Evolutionary conservation across 2,329 filamentous ascomycete species (phyloP).

Genomic region (Claviceps sp.): DNA sequence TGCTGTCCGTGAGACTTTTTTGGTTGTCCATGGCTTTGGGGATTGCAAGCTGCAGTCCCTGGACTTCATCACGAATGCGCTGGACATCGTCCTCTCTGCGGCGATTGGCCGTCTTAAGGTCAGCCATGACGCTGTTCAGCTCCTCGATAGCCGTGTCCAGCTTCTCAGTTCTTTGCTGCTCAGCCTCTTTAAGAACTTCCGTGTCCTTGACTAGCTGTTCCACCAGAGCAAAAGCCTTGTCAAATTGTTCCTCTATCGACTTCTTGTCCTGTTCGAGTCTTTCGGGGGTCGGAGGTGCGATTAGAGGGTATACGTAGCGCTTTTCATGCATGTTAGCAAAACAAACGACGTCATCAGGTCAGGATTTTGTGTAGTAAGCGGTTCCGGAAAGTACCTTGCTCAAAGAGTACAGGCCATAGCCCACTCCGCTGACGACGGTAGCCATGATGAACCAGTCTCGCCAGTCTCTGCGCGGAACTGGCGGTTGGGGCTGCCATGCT

Average conservation of each 20-base stretch:
- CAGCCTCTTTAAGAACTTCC: conserved; percentile 70
- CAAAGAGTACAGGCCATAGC: conserved; percentile 78
- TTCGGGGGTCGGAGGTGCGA: conserved; percentile 85
- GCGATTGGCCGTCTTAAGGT: conserved; percentile 69
- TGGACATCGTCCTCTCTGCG: conserved; percentile 79
- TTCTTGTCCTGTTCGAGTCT: conserved; percentile 92
- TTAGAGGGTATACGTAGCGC: conserved; percentile 83
- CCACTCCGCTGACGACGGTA: conserved; percentile 78
- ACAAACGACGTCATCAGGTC: neutral
- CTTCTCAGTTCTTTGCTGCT: conserved; percentile 70
- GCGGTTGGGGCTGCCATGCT: conserved; percentile 45
- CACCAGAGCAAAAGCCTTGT: conserved; percentile 78
- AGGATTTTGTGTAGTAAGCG: neutral
- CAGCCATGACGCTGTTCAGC: conserved; percentile 68
- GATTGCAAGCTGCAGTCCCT: conserved; percentile 68
- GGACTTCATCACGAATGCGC: conserved; percentile 75
- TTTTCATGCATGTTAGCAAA: conserved; percentile 21
- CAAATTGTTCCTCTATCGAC: conserved; percentile 83
- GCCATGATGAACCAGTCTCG: conserved; percentile 99
- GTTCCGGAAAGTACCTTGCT: conserved; percentile 52
- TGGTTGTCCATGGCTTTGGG: conserved; percentile 82
- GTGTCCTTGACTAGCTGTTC: conserved; percentile 91
- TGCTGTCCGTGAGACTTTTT: conserved; percentile 67
- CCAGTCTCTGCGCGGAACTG: conserved; percentile 76
- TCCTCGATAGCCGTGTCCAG: conserved; percentile 72